phyloP scores from a whole-genome alignment of 1,284 basidiomycete species.

The Meripilus lineatus region DNA sequence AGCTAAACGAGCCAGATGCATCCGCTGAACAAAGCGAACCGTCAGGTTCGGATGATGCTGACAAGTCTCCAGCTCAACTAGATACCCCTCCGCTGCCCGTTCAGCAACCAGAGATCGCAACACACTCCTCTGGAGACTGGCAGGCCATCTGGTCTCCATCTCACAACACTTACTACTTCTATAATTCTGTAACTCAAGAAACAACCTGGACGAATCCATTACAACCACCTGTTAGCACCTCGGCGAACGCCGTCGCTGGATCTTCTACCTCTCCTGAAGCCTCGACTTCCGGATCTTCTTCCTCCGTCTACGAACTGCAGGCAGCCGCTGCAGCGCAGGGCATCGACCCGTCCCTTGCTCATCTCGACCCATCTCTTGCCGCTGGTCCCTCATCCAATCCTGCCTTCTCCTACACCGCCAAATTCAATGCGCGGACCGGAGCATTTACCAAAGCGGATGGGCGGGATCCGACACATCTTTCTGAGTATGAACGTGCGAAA shows the following conservation, averaged over 20 bases:
- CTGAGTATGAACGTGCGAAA: conserved; percentile 79
- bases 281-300: conserved; percentile 18
- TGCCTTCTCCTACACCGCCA: conserved; percentile 55
- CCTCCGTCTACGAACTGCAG: conserved; percentile 42
- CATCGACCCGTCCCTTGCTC: conserved; percentile 81
- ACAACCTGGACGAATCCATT: conserved; percentile 90
- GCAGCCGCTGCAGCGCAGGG: conserved; percentile 67
- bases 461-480: conserved; percentile 71
- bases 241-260: conserved; percentile 13
- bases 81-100: conserved; percentile 7
- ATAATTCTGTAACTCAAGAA: conserved; percentile 73
- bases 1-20: conserved; percentile 6
- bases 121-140: conserved; percentile 48
- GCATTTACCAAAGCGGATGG: conserved; percentile 64
- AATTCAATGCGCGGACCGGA: conserved; percentile 84
- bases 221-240: conserved; percentile 25
- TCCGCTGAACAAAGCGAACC: conserved; percentile 4
- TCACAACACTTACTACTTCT: conserved; percentile 87
- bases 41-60: conserved; percentile 10
- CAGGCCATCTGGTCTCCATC: conserved; percentile 83
- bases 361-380: conserved; percentile 73
- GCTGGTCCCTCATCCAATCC: conserved; percentile 37
- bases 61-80: conserved; percentile 3
- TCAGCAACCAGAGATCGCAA: background rate
- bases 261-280: conserved; percentile 20